Percentiles rank a stretch among this genome's conserved stretches.
phyloP scores from a whole-genome alignment of 129 eudicot species.

The Pseudognaphalium luteoalbum region DNA sequence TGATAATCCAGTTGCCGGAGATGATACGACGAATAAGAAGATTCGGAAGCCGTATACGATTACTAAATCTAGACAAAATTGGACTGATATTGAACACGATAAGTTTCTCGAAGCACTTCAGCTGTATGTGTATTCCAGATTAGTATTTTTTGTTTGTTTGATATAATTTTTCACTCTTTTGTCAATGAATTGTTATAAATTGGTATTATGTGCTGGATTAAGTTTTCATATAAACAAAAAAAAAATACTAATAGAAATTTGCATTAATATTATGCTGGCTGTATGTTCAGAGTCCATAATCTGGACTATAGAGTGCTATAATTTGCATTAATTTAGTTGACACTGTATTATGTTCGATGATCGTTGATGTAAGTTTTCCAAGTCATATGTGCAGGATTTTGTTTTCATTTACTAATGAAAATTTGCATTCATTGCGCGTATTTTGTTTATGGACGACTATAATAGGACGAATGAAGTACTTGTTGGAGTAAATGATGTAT shows the following conservation, averaged over 20 bases:
- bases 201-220: no score
- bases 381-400: background rate
- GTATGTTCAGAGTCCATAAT: no score
- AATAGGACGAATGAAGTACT: background rate
- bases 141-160: background rate
- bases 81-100: conserved; percentile 80
- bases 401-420: no score
- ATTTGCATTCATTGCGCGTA: no score
- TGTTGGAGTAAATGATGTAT: background rate
- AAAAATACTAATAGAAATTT: no score
- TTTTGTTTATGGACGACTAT: background rate
- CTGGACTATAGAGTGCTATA: no score
- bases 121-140: conserved; percentile 29
- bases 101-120: conserved; percentile 85
- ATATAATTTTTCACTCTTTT: background rate
- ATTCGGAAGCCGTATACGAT: conserved; percentile 76
- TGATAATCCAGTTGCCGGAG: conserved; percentile 16
- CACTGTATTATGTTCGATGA: no score
- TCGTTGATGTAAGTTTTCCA: background rate
- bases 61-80: conserved; percentile 76
- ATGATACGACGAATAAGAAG: conserved; percentile 47
- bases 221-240: no score
- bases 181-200: no score
- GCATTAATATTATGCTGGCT: no score
- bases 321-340: no score